Percentiles rank a stretch among this genome's conserved stretches.
Conservation (phyloP, 257 asterid genomes). For the Fraxinus quadrangulata region DNA sequence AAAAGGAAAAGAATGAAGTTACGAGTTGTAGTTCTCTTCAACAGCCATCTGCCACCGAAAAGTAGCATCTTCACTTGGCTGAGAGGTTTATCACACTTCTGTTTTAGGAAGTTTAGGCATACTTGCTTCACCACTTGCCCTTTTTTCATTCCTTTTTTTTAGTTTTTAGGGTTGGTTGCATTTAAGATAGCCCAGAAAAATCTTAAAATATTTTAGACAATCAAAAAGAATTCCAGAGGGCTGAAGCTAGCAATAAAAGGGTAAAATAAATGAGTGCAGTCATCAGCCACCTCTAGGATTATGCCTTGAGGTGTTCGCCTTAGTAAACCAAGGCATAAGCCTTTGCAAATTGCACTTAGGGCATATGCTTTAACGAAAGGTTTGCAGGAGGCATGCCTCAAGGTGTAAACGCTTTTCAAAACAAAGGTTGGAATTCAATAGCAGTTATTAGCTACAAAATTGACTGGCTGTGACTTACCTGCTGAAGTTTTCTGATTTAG, state of each 20-base stretch:
- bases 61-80: neutral
- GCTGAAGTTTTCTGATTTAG: slow-evolving; percentile 36
- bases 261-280: neutral
- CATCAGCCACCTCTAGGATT: neutral
- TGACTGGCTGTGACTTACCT: slow-evolving; percentile 37
- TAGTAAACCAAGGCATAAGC: neutral
- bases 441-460: neutral
- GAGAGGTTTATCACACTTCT: neutral
- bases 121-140: neutral
- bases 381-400: too few relatives aligned
- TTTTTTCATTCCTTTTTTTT: neutral
- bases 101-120: neutral
- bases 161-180: neutral
- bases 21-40: neutral
- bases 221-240: neutral
- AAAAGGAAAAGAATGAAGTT: neutral
- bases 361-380: neutral
- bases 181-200: neutral
- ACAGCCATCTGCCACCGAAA: neutral
- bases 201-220: neutral
- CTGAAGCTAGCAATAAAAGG: neutral
- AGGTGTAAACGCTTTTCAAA: neutral
- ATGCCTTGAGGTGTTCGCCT: neutral
- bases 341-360: neutral
- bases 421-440: neutral